phyloP scores from a whole-genome alignment of 352 stramenopile genomes.

The Pythium chondricola region DNA sequence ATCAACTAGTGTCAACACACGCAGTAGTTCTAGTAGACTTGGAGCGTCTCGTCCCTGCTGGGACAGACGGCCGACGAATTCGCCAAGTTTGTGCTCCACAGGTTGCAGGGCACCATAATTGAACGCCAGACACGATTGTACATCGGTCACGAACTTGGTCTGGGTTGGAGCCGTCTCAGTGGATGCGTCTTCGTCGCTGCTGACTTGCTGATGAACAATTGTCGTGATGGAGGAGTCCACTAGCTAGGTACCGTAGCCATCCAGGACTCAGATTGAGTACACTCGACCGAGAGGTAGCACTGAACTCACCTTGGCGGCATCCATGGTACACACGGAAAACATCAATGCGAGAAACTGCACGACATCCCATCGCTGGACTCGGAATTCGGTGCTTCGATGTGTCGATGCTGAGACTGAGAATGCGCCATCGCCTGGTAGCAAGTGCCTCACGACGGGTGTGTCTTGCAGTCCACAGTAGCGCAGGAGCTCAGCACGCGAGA shows the following conservation, averaged over 20 bases:
- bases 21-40: conserved; percentile 25
- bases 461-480: conserved; percentile 45
- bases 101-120: conserved; percentile 30
- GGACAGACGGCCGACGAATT: conserved; percentile 8
- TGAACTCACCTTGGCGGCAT: conserved; percentile 23
- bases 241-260: no score
- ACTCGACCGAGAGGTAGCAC: no score
- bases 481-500: conserved; percentile 45
- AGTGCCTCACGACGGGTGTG: conserved; percentile 23
- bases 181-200: no score
- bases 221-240: no score
- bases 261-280: no score
- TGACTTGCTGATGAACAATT: no score
- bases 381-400: conserved; percentile 28
- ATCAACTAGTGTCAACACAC: conserved; percentile 24
- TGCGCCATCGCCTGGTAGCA: conserved; percentile 25
- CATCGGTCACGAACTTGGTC: no score
- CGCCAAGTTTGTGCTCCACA: conserved; percentile 4
- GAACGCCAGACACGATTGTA: conserved; percentile 37
- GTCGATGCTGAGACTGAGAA: conserved; percentile 20
- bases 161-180: no score
- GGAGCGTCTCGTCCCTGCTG: not conserved
- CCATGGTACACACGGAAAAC: conserved; percentile 59
- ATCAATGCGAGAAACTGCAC: conserved; percentile 39
- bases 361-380: conserved; percentile 46